Percentiles rank a stretch among this genome's conserved stretches.
Conservation (phyloP, 345 rosid species). For the Turritis glabra region DNA sequence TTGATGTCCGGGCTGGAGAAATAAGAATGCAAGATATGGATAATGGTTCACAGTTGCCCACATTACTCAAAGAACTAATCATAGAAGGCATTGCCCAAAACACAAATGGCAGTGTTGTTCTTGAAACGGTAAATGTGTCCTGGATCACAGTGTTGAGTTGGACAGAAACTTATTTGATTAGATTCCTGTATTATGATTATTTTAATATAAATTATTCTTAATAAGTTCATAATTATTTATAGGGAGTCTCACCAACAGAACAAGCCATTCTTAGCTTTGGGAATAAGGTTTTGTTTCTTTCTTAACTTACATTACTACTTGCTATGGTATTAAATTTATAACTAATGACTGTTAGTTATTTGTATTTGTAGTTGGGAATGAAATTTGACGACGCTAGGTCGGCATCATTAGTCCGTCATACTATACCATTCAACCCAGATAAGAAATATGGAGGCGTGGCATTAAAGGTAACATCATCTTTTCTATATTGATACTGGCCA, state of each 20-base stretch:
- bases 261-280: conserved; percentile 88
- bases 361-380: conserved; percentile 74
- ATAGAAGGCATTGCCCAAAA: conserved; percentile 69
- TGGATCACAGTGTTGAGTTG: not conserved
- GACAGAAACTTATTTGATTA: not conserved
- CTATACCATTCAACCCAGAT: conserved; percentile 82
- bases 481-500: not conserved
- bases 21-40: conserved; percentile 49
- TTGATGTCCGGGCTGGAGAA: conserved; percentile 68
- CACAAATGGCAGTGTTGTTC: conserved; percentile 75
- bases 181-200: not conserved
- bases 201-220: no score
- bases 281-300: conserved; percentile 50
- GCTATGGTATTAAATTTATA: not conserved
- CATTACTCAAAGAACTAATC: conserved; percentile 48
- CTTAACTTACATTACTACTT: conserved; percentile 8
- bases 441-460: conserved; percentile 95
- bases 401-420: conserved; percentile 56
- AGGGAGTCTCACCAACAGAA: conserved; percentile 86
- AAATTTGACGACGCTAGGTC: conserved; percentile 61
- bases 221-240: not conserved
- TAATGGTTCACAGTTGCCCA: conserved; percentile 46
- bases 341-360: conserved; percentile 8
- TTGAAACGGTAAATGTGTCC: conserved; percentile 53
- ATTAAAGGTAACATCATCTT: conserved; percentile 23